Evolutionary conservation across 768 basidiomycete genomes (phyloP), one percentile per base, ranked within the genome.

Genomic region (Obba rivulosa): DNA sequence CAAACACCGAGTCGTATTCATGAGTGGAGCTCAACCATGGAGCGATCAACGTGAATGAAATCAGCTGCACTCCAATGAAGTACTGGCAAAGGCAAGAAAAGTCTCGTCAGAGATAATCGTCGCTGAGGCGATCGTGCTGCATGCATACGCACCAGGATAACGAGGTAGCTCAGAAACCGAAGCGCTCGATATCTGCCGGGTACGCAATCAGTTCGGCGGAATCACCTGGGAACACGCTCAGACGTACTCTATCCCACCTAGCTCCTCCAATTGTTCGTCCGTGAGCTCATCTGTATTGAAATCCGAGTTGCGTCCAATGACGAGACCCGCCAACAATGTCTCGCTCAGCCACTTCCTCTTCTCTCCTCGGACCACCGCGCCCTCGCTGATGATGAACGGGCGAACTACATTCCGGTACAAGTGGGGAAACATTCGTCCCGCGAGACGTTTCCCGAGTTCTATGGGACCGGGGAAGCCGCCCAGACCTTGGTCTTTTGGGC

Each of bases 171-270:
- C 55, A 79, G 62, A 46, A 77, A 49, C 45, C 70, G 69, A 55
- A 89, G 62, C 3, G 85, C 83, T 3, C 79, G 66, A 28, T 59
- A 59, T 31, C 58, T 59, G 34, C 13, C 21, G 10, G 8, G 16
- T 10, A 13, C 5, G 31, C 20, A 25, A 14, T 13, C 14, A 8
- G 5, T 23, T n/a, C 16, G 20, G 20, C 9, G 3, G 25, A 3
- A 17, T 21, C 34, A 3, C 1, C 8, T 22, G 28, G 28, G 13
- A 13, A 31, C 28, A 5, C 5, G 9, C 4, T 13, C 9, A 13
- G 3, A 48, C 53, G 62, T 83, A 89, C 66, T 92, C 89, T 20
- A 85, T 78, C 0, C 87, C 87, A 3, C 87, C 87, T 16, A 92
- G 65, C 53, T 81, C 74, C 59, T 88, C 86, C 47, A 86, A 60